Conservation (phyloP, 257 asterid genomes). For the Cruciata laevipes region DNA sequence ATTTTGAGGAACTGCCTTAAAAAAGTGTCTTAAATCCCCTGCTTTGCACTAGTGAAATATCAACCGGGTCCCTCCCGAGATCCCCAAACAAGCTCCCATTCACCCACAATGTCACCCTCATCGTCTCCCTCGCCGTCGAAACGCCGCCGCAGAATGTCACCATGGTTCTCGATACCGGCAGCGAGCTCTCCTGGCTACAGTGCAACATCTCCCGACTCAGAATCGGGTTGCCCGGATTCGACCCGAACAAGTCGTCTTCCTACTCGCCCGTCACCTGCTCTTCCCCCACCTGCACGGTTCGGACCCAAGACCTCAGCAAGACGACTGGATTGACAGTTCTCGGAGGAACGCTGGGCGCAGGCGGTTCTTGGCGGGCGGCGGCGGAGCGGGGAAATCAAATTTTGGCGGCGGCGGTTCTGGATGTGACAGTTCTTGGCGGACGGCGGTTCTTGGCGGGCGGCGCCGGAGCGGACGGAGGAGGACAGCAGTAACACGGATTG, state of each 20-base stretch:
- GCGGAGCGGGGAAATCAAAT: too few species aligned
- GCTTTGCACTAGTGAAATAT: too few species aligned
- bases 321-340: too few species aligned
- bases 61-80: slow-evolving; percentile 24
- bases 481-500: too few species aligned
- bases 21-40: too few species aligned
- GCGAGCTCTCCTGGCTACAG: slow-evolving; percentile 90
- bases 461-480: too few species aligned
- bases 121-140: slow-evolving; percentile 69
- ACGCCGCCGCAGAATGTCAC: slow-evolving; percentile 84
- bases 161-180: slow-evolving; percentile 95
- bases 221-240: slow-evolving; percentile 35
- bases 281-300: slow-evolving; percentile 67
- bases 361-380: too few species aligned
- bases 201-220: slow-evolving; percentile 43
- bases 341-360: too few species aligned
- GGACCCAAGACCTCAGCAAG: slow-evolving; percentile 78
- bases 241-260: slow-evolving; percentile 44
- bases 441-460: too few species aligned
- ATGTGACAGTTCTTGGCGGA: too few species aligned
- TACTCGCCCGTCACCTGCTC: slow-evolving; percentile 65
- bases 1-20: too few species aligned
- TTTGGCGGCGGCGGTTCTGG: too few species aligned
- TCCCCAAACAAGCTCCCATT: slow-evolving; percentile 53
- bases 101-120: slow-evolving; percentile 87